Conservation (phyloP, 345 rosid genomes). For the Melaleuca quinquenervia region DNA sequence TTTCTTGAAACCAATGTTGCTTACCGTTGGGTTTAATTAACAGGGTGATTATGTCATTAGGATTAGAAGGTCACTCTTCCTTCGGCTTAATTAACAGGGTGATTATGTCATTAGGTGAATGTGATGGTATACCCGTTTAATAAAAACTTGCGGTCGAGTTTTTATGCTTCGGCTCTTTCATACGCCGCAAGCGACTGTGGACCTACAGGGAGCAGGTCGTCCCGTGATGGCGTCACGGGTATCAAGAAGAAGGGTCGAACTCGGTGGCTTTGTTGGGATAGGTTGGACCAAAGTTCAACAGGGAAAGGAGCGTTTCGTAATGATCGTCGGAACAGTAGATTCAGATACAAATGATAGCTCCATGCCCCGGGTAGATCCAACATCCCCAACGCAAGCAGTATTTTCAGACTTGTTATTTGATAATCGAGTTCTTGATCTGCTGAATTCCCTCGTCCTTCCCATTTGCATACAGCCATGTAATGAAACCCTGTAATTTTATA, state of each 20-base stretch:
- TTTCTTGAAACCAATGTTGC: too few species aligned
- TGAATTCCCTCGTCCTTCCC: background rate
- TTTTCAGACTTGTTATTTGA: background rate
- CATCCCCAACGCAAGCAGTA: background rate
- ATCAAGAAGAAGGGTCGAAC: background rate
- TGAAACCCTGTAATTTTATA: background rate
- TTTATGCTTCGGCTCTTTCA: background rate
- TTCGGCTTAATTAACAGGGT: background rate
- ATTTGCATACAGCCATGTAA: background rate
- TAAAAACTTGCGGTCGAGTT: background rate
- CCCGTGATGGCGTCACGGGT: background rate
- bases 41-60: too few species aligned
- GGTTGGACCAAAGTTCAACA: background rate
- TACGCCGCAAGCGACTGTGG: background rate
- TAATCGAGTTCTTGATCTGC: background rate
- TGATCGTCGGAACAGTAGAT: background rate
- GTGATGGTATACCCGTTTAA: rapidly evolving
- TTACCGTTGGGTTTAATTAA: too few species aligned
- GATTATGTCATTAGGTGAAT: background rate
- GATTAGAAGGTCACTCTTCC: background rate
- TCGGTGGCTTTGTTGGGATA: background rate
- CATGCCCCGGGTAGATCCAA: background rate
- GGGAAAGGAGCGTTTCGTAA: background rate
- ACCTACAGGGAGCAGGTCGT: background rate
- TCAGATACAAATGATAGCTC: background rate